Percentiles rank a stretch among this genome's conserved stretches.
Conservation (phyloP, 495 filamentous ascomycete genomes). For the Xylaria flabelliformis region DNA sequence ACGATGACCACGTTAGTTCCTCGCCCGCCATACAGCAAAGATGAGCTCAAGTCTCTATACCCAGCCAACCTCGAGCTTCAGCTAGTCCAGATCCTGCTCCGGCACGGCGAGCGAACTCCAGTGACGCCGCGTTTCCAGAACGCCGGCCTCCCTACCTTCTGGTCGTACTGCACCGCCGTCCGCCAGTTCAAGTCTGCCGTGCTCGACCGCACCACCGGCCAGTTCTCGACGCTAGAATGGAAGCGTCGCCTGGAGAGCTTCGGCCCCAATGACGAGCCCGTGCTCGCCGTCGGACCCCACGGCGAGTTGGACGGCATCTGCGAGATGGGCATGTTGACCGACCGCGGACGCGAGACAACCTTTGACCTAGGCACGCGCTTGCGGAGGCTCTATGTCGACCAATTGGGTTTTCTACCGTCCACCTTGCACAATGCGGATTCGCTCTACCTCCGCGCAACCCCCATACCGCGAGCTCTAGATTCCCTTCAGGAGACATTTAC, state of each 20-base stretch:
- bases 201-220: conserved; percentile 50
- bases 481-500: conserved; percentile 88
- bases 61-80: conserved; percentile 80
- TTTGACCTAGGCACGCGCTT: conserved; percentile 79
- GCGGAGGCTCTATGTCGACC: conserved; percentile 85
- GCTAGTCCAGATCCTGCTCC: conserved; percentile 87
- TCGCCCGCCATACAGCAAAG: conserved; percentile 75
- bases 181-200: conserved; percentile 74
- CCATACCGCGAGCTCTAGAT: conserved; percentile 84
- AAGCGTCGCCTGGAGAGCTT: conserved; percentile 81
- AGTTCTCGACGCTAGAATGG: conserved; percentile 77
- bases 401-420: conserved; percentile 81
- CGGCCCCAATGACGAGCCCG: conserved; percentile 71
- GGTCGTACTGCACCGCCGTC: conserved; percentile 90
- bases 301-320: conserved; percentile 80
- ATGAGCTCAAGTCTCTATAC: conserved; percentile 84
- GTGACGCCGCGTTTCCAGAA: conserved; percentile 88
- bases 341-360: conserved; percentile 84
- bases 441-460: conserved; percentile 85
- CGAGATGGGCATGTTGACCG: conserved; percentile 86
- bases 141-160: conserved; percentile 81
- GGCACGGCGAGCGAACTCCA: conserved; percentile 90
- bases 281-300: conserved; percentile 68
- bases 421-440: conserved; percentile 67
- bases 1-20: conserved; percentile 80